phyloP scores from a whole-genome alignment of 106 monocot genomes.

The Allium cepa region DNA sequence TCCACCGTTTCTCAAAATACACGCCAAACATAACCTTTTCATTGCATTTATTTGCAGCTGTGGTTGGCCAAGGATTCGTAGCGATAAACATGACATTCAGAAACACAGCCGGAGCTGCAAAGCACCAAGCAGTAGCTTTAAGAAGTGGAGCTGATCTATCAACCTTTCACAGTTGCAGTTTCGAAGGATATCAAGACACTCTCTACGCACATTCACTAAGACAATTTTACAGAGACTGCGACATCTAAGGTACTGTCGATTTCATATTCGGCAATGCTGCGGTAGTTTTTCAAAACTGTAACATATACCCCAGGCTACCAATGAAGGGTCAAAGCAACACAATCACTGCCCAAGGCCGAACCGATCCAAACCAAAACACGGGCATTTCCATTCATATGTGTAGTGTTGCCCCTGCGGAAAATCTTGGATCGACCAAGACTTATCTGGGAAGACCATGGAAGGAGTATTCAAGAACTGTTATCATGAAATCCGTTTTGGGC shows the following conservation, averaged over 20 bases:
- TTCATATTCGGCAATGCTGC: slow-evolving; percentile 73
- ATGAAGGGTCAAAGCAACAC: slow-evolving; percentile 43
- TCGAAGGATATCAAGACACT: slow-evolving; percentile 69
- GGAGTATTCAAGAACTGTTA: slow-evolving; percentile 60
- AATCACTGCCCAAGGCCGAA: slow-evolving; percentile 49
- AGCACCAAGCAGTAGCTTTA: slow-evolving; percentile 54
- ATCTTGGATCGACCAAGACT: slow-evolving; percentile 28
- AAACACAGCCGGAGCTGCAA: slow-evolving; percentile 48
- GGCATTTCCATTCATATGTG: slow-evolving; percentile 59
- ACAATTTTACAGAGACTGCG: slow-evolving; percentile 61
- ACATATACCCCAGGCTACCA: slow-evolving; percentile 27
- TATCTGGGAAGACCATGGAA: slow-evolving; percentile 78
- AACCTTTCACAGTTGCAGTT: slow-evolving; percentile 38
- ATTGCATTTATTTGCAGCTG: slow-evolving; percentile 15
- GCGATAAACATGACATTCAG: slow-evolving; percentile 35
- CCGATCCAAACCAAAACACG: slow-evolving; percentile 48
- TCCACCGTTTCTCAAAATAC: no score
- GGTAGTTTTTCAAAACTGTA: slow-evolving; percentile 49
- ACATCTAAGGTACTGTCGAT: slow-evolving; percentile 59
- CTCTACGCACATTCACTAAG: slow-evolving; percentile 71
- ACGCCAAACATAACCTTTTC: no score
- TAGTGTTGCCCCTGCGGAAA: slow-evolving; percentile 25
- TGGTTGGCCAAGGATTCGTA: slow-evolving; percentile 54
- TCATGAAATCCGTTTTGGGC: slow-evolving; percentile 56
- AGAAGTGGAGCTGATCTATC: slow-evolving; percentile 47